These are phyloP conservation scores for Aphanomyces euteiches DNA, from an alignment of 352 stramenopile genomes.

Conservation along the genomic window DNA sequence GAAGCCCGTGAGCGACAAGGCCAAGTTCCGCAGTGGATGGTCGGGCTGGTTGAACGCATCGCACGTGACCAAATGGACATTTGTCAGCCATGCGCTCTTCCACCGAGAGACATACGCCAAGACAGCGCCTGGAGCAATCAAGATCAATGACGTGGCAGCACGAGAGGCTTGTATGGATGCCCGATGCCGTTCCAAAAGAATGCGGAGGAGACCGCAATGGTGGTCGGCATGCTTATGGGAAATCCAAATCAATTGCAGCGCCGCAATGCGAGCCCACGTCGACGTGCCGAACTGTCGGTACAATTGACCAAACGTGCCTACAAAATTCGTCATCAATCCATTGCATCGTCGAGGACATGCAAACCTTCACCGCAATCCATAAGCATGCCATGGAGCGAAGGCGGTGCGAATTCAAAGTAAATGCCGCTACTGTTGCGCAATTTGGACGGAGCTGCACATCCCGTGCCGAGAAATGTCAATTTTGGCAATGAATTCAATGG, in stretches of 20 bases:
- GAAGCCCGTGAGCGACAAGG: conserved; percentile 40
- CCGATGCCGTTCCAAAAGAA: conserved; percentile 20
- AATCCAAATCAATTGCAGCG: conserved; percentile 39
- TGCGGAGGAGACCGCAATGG: conserved; percentile 36
- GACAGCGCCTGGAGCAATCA: conserved; percentile 55
- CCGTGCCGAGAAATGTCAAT: conserved; percentile 55
- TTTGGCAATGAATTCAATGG: conserved; percentile 13
- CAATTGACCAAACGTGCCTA: conserved; percentile 28
- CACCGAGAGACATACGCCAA: conserved; percentile 57
- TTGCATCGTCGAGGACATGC: not conserved
- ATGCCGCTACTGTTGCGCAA: conserved; percentile 97
- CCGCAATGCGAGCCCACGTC: conserved; percentile 24
- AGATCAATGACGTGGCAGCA: conserved; percentile 34
- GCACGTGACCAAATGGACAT: conserved; percentile 46
- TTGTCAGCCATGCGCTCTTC: conserved; percentile 27
- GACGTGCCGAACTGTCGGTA: conserved; percentile 18
- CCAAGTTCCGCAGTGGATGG: conserved; percentile 36
- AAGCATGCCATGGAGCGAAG: conserved; percentile 55
- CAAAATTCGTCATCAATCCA: conserved; percentile 31
- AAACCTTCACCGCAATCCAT: conserved; percentile 95
- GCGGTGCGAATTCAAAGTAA: conserved; percentile 64
- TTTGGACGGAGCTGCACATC: conserved; percentile 90
- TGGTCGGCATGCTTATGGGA: conserved; percentile 48
- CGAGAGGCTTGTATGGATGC: not conserved
- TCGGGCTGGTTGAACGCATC: conserved; percentile 48